Base-by-base conservation (phyloP, 148 eudicot species). In the Chenopodium berlandieri region DNA sequence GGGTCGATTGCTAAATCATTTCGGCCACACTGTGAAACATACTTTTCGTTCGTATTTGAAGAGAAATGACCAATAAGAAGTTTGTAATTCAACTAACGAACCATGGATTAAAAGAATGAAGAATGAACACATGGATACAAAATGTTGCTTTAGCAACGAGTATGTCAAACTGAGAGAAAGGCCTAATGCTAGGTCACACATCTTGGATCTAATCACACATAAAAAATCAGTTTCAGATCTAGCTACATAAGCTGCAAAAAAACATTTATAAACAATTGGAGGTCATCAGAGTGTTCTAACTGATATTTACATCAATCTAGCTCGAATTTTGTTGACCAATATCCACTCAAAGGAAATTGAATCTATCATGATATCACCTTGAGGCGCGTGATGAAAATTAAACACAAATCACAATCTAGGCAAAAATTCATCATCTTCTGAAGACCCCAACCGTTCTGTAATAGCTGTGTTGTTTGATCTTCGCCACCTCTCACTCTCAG, bases 241-340 rank as follows among this genome's bases (percentile, higher is more conserved):
- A 80, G 50, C 75, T 44, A 84, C 23, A 76, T 63, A 56, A 46
- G 67, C 75, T 2, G 54, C 71, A 76, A 79, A 73, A 73, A 40
- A 64, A 50, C 79, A 69, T 52, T 25, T 81, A 84, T 84, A 74
- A 81, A 81, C 86, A 84, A 77, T 84, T 84, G 78, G 75, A 81
- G 83, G 58, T 76, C 75, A 81, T 65, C 70, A 50, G 74, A 52
- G 46, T 72, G 78, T 68, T 73, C 83, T 77, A 77, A 16, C 84
- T 77, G 78, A 67, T 85, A 85, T 85, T 56, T 85, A 85, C 87
- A 85, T 44, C 78, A 81, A 76, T 71, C 78, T 81, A 73, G 75
- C 79, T 81, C 76, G 58, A 56, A 66, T 77, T 50, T 77, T 9
- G 67, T 76, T 46, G 37, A 78, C 52, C 47, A 62, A 54, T 56